phyloP scores from a whole-genome alignment of 805 yeast species.

The Monosporozyma servazzii region DNA sequence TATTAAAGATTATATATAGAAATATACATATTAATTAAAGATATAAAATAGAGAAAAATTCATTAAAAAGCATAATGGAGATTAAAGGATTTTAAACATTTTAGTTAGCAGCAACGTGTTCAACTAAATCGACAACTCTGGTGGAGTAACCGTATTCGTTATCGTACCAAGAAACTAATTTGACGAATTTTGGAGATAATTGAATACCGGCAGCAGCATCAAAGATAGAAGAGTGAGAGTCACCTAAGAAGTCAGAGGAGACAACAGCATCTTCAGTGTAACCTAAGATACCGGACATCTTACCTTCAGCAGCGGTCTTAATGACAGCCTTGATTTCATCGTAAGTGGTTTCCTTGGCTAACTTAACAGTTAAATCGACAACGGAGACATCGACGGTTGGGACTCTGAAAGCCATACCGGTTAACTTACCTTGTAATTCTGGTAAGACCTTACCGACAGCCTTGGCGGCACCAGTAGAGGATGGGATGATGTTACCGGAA shows the following conservation, averaged over 20 bases:
- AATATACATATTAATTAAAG: not conserved
- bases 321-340: constrained; percentile 52
- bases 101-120: constrained; percentile 43
- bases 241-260: constrained; percentile 58
- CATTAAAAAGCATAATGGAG: not conserved
- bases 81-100: constrained; percentile 16
- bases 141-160: constrained; percentile 69
- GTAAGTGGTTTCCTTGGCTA: constrained; percentile 48
- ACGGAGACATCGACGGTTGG: constrained; percentile 67
- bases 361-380: constrained; percentile 60
- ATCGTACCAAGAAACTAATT: constrained; percentile 65
- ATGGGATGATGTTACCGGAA: constrained; percentile 65
- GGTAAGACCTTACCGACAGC: constrained; percentile 70
- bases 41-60: not conserved
- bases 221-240: constrained; percentile 53
- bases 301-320: constrained; percentile 51
- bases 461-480: constrained; percentile 70
- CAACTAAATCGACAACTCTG: constrained; percentile 64
- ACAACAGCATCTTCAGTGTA: constrained; percentile 67
- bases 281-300: constrained; percentile 52
- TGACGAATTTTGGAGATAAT: constrained; percentile 60
- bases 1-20: not conserved
- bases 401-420: constrained; percentile 67
- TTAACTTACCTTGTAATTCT: constrained; percentile 59
- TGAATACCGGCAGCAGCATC: constrained; percentile 63